Conservation (phyloP, 768 basidiomycete genomes). For the Galerina sulciceps region DNA sequence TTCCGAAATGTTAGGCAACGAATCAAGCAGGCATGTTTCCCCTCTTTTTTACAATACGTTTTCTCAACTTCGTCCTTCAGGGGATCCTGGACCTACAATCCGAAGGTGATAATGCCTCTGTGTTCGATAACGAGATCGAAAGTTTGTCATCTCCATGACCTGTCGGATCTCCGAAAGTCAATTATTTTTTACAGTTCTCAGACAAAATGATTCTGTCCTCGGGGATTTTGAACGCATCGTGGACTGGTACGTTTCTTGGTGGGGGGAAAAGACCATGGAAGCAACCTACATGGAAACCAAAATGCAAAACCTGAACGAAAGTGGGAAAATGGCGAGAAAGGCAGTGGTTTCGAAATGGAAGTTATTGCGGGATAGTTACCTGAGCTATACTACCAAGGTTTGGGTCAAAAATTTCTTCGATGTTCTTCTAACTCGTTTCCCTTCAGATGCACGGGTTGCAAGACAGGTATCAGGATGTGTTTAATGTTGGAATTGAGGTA, state of each 20-base stretch:
- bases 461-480: background rate
- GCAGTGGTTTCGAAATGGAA: background rate
- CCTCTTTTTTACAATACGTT: background rate
- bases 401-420: background rate
- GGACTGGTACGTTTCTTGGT: background rate
- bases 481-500: background rate
- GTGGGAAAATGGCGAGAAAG: background rate
- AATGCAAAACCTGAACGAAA: background rate
- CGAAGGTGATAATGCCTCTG: background rate
- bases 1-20: background rate
- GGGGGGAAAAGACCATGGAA: background rate
- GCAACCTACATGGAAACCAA: background rate
- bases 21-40: background rate
- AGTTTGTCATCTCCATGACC: background rate
- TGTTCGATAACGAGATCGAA: background rate
- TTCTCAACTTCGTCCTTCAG: background rate
- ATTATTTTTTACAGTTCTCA: background rate
- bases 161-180: background rate
- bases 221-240: background rate
- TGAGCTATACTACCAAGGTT: constrained; percentile 1
- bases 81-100: background rate
- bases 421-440: background rate
- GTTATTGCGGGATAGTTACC: background rate
- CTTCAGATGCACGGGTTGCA: constrained; percentile 3
- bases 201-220: background rate